Conservation (phyloP, 225 moss, liverwort and hornwort genomes). For the Sphagnum tenellum region DNA sequence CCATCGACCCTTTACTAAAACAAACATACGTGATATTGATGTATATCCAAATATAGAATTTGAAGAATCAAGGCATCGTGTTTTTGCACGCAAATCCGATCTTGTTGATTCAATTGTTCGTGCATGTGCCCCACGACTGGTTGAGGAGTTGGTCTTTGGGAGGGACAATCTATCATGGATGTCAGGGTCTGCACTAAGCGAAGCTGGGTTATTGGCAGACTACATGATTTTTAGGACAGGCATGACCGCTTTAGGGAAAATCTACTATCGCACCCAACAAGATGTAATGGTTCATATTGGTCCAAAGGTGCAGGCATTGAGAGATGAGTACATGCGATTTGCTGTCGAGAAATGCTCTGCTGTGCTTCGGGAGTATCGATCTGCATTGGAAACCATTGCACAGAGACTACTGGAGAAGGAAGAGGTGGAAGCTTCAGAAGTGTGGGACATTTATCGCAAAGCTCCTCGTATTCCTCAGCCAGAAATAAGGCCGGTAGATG, state of each 20-base stretch:
- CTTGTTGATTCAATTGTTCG: slow-evolving; percentile 78
- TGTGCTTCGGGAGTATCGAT: slow-evolving; percentile 82
- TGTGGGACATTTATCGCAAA: slow-evolving; percentile 86
- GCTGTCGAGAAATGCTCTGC: slow-evolving; percentile 88
- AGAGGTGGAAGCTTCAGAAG: slow-evolving; percentile 69
- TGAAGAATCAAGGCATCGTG: slow-evolving; percentile 65
- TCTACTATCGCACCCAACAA: slow-evolving; percentile 93
- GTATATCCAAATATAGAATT: slow-evolving; percentile 92
- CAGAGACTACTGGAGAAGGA: slow-evolving; percentile 88
- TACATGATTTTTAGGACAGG: slow-evolving; percentile 89
- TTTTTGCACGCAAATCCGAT: slow-evolving; percentile 70
- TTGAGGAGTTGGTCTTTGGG: slow-evolving; percentile 89
- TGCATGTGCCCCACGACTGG: slow-evolving; percentile 93
- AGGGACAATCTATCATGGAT: slow-evolving; percentile 93
- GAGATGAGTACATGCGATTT: slow-evolving; percentile 96
- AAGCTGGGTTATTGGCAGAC: slow-evolving; percentile 90
- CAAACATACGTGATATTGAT: slow-evolving; percentile 84
- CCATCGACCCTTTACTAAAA: slow-evolving; percentile 82
- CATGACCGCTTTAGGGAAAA: slow-evolving; percentile 92
- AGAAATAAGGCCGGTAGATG: slow-evolving; percentile 68
- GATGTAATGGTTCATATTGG: slow-evolving; percentile 92
- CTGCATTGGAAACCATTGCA: slow-evolving; percentile 91
- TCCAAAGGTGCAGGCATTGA: slow-evolving; percentile 89
- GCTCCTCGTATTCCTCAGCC: slow-evolving; percentile 89
- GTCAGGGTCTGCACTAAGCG: slow-evolving; percentile 89